Base-by-base conservation (phyloP, 2,329 filamentous ascomycete species). In the Lasiodiplodia sp. region DNA sequence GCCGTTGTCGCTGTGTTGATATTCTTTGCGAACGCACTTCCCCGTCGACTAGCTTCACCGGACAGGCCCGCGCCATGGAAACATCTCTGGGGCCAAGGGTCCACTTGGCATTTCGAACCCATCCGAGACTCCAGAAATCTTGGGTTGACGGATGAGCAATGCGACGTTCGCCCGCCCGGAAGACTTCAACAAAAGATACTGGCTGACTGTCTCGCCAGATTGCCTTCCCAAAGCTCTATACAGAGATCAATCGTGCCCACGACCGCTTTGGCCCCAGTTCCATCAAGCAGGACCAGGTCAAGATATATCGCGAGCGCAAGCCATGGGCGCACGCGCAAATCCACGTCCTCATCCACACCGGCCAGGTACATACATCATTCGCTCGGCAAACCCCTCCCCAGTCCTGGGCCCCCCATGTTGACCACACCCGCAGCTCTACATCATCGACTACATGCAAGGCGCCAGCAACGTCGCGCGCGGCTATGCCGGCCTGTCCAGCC, bases 331-430 rank as follows among this genome's bases (percentile, higher is more conserved):
- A 64, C 18, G 31, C 51, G 16, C 58, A 68, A 28, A 12, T 68
- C 4, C 67, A 68, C n/a, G 67, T 57, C 21, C 38, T 68, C 47
- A 68, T 68, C 38, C 40, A 68, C 52, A 40, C 23, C 51, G 67
- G 67, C 7, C 58, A 68, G 25, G 67, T 68, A 5, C 11, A 56
- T 23, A 11, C 3, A n/a, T 47, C 31, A 34, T 10, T 16, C 21
- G 10, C 21, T 10, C 55, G 10, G 38, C n/a, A 12, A 38, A n/a
- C 38, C 28, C 8, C n/a, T n/a, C 5, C 6, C n/a, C 23, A 25
- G 6, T 34, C 44, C 21, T 34, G 1, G 8, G 8, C 31, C 3
- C 23, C 1, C 6, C 21, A 34, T 34, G 31, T 10, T 34, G 31
- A 34, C 31, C 6, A 34, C 25, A 68, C 44, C 37, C 12, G 2